Base-by-base conservation (phyloP, 1,284 basidiomycete genomes). In the Heterobasidion parviporum region DNA sequence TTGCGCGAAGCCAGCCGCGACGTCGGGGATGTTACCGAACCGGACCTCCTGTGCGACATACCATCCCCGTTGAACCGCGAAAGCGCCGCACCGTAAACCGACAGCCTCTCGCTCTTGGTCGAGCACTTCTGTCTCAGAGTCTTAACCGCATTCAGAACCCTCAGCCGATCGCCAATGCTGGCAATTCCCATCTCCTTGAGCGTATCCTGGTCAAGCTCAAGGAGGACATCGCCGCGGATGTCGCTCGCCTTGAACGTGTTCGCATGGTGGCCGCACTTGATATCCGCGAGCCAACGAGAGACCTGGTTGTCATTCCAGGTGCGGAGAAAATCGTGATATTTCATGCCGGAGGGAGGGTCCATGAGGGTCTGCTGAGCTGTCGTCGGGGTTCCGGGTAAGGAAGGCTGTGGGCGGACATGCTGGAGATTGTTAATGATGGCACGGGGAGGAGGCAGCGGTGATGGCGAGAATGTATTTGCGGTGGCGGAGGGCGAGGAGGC, bases 151-250 rank as follows among this genome's bases (percentile, higher is more conserved):
- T 85, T 88, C 15, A 92, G 66, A 53, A 98, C 87, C 65, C 92
- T 82, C 15, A 97, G 83, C 53, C 93, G 75, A 68, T 98, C 94
- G 6, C 95, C 95, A 46, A 98, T 87, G 69, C 88, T 93, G 49
- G 76, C 67, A 34, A 98, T 82, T 34, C 89, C 89, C 81, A 97
- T 90, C 71, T 97, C 94, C 68, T 87, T 92, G 49, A 98, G 72
- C 2, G 84, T 88, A 5, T 76, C 70, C 70, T 93, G 89, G 65
- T 97, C 94, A 43, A 98, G 74, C 64, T 98, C 94, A 53, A 97
- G 77, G 7, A 98, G 70, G 41, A 97, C 85, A 66, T 90, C 87
- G 8, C 94, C 93, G 48, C 91, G 76, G 61, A 98, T 94, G 67
- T 97, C 93, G 72, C 94, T 90, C 5, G 78, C 76, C 52, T 78